These are phyloP conservation scores for Leavenworthia alabamica DNA, from an alignment of 345 rosid species.

Conservation along the genomic window DNA sequence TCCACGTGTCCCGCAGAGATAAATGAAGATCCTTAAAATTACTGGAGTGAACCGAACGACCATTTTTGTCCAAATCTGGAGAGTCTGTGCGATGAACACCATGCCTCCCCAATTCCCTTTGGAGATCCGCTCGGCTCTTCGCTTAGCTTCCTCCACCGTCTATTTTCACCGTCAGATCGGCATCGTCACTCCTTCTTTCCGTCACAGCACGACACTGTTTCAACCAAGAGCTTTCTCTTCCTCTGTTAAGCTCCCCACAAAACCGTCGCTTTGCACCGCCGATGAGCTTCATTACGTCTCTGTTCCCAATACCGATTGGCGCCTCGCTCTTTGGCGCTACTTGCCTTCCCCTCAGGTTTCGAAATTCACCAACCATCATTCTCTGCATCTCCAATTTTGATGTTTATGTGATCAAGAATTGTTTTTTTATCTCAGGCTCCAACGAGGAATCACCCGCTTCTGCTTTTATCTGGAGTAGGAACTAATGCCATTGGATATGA, in stretches of 20 bases:
- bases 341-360: constrained; percentile 41
- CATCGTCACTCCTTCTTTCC: constrained; percentile 12
- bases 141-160: constrained; percentile 38
- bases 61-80: constrained; percentile 2
- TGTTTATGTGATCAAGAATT: background rate
- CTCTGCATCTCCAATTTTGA: background rate
- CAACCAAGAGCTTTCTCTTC: constrained; percentile 31
- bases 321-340: constrained; percentile 95
- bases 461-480: constrained; percentile 89
- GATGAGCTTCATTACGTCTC: constrained; percentile 92
- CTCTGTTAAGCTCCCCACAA: constrained; percentile 33
- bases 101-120: constrained; percentile 34
- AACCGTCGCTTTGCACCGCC: constrained; percentile 78
- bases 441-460: constrained; percentile 71
- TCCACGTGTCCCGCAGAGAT: constrained; percentile 25
- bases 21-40: background rate
- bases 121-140: constrained; percentile 49
- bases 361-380: background rate
- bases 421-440: constrained; percentile 45
- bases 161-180: constrained; percentile 7
- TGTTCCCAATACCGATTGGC: constrained; percentile 64
- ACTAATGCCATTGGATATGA: constrained; percentile 95
- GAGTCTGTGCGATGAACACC: constrained; percentile 20
- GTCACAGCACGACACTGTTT: constrained; percentile 7
- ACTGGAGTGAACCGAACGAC: background rate